Evolutionary conservation across 1,284 basidiomycete species (phyloP).

Genomic region (Sutorius eximius): DNA sequence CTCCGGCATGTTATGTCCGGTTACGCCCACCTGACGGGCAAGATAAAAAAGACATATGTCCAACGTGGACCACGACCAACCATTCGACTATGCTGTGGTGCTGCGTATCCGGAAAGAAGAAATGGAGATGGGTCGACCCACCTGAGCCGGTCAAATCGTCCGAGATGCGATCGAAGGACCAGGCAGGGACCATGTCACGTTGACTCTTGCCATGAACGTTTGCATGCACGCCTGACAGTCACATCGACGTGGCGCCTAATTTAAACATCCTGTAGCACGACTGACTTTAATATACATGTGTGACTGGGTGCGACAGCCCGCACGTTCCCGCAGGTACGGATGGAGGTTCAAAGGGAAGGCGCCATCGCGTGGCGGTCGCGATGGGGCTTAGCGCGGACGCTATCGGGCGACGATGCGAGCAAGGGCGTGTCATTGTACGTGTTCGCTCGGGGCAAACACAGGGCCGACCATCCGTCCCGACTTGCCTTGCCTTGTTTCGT

Average conservation of each 20-base stretch:
- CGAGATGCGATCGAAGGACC: constrained; percentile 8
- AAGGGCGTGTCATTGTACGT: constrained; percentile 4
- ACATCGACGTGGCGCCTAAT: not conserved
- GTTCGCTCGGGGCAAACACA: not conserved
- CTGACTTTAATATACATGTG: not conserved
- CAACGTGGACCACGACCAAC: not conserved
- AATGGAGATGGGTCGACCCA: not conserved
- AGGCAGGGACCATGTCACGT: not conserved
- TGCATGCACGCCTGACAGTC: not conserved
- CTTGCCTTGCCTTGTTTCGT: not conserved
- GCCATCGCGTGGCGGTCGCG: not conserved
- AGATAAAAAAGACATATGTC: not conserved
- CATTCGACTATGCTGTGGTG: not conserved
- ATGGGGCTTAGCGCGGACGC: not conserved
- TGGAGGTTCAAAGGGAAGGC: not conserved
- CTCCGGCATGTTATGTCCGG: constrained; percentile 2
- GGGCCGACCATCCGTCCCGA: not conserved
- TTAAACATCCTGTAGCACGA: not conserved
- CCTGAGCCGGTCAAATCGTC: constrained; percentile 1
- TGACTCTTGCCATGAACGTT: not conserved
- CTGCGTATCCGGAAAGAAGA: not conserved
- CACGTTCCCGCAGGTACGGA: not conserved
- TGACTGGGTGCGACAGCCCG: not conserved
- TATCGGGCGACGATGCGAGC: not conserved
- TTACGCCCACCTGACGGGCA: not conserved